These are phyloP conservation scores for Austropuccinia psidii DNA, from an alignment of 1,284 basidiomycete genomes.

Conservation along the genomic window DNA sequence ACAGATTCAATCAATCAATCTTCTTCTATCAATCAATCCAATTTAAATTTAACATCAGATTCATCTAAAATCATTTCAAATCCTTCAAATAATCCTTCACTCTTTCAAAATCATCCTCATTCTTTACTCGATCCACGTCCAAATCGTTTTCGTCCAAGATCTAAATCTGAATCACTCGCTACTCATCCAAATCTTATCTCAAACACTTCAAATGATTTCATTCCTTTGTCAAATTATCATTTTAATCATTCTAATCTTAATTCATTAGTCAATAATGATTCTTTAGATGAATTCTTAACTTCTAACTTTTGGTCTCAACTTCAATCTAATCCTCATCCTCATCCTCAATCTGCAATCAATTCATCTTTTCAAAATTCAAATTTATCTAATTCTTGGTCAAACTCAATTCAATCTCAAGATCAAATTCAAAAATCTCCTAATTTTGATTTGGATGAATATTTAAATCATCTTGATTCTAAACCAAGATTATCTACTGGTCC, in stretches of 20 bases:
- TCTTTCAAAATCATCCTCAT: background rate
- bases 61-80: background rate
- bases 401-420: background rate
- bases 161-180: constrained; percentile 20
- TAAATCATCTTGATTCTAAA: background rate
- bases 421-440: background rate
- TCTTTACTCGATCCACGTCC: constrained; percentile 13
- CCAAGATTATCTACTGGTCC: background rate
- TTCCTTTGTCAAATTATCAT: background rate
- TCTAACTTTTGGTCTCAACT: background rate
- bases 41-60: background rate
- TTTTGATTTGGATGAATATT: background rate
- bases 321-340: background rate
- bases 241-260: background rate
- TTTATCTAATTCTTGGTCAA: background rate
- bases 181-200: background rate
- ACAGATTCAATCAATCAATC: no score
- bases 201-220: background rate
- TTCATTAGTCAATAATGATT: background rate
- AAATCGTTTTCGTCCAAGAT: constrained; percentile 2
- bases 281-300: background rate
- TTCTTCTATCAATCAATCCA: background rate
- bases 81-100: background rate
- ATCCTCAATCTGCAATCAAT: background rate
- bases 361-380: background rate